phyloP scores from a whole-genome alignment of 1,284 basidiomycete genomes.

The Neotropicomus parvogracilis region DNA sequence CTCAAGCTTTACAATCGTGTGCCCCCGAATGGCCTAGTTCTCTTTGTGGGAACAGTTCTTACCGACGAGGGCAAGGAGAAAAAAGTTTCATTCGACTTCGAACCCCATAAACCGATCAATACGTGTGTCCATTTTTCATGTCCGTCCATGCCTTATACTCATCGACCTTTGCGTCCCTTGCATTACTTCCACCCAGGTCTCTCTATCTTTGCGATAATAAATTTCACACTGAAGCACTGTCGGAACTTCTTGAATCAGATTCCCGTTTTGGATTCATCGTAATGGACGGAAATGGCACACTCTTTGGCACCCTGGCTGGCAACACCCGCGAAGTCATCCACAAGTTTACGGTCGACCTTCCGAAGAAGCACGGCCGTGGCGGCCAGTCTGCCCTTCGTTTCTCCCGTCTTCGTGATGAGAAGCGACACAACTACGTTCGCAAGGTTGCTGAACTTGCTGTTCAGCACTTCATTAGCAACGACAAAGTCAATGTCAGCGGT shows the following conservation, averaged over 20 bases:
- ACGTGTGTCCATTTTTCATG: slow-evolving; percentile 57
- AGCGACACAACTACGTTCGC: slow-evolving; percentile 98
- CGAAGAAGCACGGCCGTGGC: slow-evolving; percentile 99
- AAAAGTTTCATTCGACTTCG: slow-evolving; percentile 96
- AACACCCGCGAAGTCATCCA: slow-evolving; percentile 97
- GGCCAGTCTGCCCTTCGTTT: slow-evolving; percentile 99
- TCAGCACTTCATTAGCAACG: slow-evolving; percentile 96
- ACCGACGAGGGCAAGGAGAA: slow-evolving; percentile 99
- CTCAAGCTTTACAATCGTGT: slow-evolving; percentile 96
- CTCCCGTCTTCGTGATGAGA: slow-evolving; percentile 98
- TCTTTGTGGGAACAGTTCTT: slow-evolving; percentile 96
- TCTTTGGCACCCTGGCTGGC: slow-evolving; percentile 94
- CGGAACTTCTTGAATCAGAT: slow-evolving; percentile 96
- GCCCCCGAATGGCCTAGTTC: slow-evolving; percentile 93
- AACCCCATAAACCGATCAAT: slow-evolving; percentile 98
- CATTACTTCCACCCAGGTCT: slow-evolving; percentile 50
- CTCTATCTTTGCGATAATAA: slow-evolving; percentile 99
- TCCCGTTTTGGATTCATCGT: slow-evolving; percentile 99
- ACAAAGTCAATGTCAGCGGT: slow-evolving; percentile 98
- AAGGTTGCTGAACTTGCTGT: slow-evolving; percentile 97
- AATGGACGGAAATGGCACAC: slow-evolving; percentile 97
- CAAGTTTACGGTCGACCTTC: slow-evolving; percentile 98
- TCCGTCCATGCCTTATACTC: not conserved
- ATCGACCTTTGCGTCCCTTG: no score
- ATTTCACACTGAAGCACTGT: slow-evolving; percentile 97